Conservation (phyloP, 2,329 filamentous ascomycete genomes). For the Amauroascus verrucosus region DNA sequence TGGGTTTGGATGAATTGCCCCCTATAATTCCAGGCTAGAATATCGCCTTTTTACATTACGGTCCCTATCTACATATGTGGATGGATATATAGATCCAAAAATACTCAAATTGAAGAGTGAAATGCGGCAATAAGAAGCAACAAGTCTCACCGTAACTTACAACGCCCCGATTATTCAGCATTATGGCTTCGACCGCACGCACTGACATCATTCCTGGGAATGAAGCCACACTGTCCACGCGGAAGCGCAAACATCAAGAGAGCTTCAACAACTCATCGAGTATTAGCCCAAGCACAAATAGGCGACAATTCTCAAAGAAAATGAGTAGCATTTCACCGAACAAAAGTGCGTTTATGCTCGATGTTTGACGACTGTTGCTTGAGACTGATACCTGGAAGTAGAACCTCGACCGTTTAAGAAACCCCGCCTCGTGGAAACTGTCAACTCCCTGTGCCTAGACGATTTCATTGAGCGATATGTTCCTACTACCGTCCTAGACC, state of each 20-base stretch:
- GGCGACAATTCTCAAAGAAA: too few species aligned
- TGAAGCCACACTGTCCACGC: background rate
- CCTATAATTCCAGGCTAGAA: too few species aligned
- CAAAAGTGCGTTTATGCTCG: background rate
- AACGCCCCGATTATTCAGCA: too few species aligned
- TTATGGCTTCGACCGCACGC: background rate
- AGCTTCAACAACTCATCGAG: background rate
- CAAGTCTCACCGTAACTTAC: too few species aligned
- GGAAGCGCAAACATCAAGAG: constrained; percentile 4
- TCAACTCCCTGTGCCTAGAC: constrained; percentile 32
- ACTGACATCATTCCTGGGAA: background rate
- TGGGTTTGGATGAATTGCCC: too few species aligned
- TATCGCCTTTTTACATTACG: too few species aligned
- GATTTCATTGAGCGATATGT: constrained; percentile 33
- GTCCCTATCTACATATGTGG: too few species aligned
- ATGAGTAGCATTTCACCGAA: background rate
- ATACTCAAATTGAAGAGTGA: too few species aligned
- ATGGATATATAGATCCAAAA: too few species aligned
- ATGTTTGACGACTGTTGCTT: background rate
- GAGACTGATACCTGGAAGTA: background rate
- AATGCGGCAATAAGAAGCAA: too few species aligned
- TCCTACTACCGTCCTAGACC: constrained; percentile 14
- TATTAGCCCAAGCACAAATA: background rate
- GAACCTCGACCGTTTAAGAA: background rate
- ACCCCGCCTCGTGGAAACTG: constrained; percentile 30